Evolutionary conservation across 2,329 filamentous ascomycete species (phyloP), one percentile per base, ranked within the genome.

Genomic region (Fusarium albidum): DNA sequence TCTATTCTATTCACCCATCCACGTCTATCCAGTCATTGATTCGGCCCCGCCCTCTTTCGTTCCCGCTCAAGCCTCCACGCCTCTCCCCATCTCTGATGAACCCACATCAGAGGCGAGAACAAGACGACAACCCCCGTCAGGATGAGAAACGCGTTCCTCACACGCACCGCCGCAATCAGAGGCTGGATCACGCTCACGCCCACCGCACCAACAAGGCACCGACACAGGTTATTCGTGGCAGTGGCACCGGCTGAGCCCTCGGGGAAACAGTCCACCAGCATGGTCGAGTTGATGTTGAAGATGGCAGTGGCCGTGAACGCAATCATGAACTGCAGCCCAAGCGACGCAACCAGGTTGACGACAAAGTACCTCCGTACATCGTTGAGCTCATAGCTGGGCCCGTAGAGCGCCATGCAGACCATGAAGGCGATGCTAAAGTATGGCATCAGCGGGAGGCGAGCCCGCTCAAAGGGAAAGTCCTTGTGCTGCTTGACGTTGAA

Each of bases 391-490:
- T 40, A 55, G 35, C 39, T 49, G n/a, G 60, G 49, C 2, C 73
- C 59, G 3, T 73, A 68, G 27, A 72, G 65, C 7, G 73, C 75
- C 39, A 79, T 76, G 15, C 67, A 64, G 4, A 70, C 47, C 4
- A 72, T 66, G 55, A 80, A 77, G 3, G 73, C 39, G 1, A 63
- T 58, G 8, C 69, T 69, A 51, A 78, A 69, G 70, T 72, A 76
- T 31, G 73, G 74, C 6, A 76, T 67, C 43, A 74, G 70, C n/a
- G 68, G 67, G 17, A 79, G 68, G 1, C 75, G 69, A 4, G 73
- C 70, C 11, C 67, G 67, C 55, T 78, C 78, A 52, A 80, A 73
- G 1, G 75, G 75, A 45, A 80, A 80, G 42, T 77, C 72, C 1
- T 64, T 41, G 35, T 68, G 66, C 1, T 64, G 55, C 40, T 70